These are phyloP conservation scores for Gossypium davidsonii DNA, from an alignment of 441 rosid genomes.

Conservation along the genomic window DNA sequence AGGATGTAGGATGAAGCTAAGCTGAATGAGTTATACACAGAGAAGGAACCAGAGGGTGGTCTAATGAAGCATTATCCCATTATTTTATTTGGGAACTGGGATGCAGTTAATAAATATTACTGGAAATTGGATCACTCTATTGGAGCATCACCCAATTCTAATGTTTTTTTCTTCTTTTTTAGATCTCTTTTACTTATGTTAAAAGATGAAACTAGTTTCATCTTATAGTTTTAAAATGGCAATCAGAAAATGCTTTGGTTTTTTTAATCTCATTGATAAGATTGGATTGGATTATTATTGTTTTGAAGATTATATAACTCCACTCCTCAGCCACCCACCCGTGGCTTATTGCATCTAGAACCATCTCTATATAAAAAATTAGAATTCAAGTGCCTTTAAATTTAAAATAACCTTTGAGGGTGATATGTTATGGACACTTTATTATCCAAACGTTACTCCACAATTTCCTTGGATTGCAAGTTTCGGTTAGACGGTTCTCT, in stretches of 20 bases:
- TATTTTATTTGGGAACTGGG: not conserved
- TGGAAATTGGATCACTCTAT: not conserved
- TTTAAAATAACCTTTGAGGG: too few species aligned
- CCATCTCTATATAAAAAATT: too few species aligned
- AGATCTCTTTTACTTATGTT: not conserved
- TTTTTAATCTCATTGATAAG: not conserved
- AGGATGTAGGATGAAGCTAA: conserved; percentile 45
- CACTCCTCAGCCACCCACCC: too few species aligned
- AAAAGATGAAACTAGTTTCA: not conserved
- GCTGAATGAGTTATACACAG: not conserved
- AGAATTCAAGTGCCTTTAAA: too few species aligned
- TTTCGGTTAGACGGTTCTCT: too few species aligned
- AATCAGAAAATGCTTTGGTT: not conserved
- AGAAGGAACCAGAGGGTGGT: not conserved
- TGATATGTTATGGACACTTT: too few species aligned
- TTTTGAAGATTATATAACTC: too few species aligned
- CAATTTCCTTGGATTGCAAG: too few species aligned
- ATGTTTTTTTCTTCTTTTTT: too few species aligned
- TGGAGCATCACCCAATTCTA: too few species aligned
- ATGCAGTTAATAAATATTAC: not conserved
- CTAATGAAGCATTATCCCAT: not conserved
- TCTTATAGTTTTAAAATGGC: not conserved
- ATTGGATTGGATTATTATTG: not conserved
- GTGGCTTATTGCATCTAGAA: too few species aligned
- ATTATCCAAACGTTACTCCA: too few species aligned